Evolutionary conservation across 306 rosid species (phyloP).

Genomic region (Prinsepia uniflora): DNA sequence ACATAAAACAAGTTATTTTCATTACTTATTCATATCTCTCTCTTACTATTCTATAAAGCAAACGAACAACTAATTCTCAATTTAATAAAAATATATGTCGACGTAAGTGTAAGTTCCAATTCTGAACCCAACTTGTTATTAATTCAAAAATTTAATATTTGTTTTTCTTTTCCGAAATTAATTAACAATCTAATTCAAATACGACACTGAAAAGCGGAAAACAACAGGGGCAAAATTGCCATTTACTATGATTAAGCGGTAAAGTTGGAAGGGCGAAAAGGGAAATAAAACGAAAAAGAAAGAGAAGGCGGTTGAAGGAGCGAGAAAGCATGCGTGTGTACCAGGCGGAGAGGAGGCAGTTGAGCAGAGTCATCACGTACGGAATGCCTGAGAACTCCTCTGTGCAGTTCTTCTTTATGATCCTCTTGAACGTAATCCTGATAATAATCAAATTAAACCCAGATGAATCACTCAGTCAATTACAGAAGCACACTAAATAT

Average conservation of each 20-base stretch:
- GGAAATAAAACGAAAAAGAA: background rate
- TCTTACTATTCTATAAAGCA: no score
- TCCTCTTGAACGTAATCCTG: slow-evolving; percentile 84
- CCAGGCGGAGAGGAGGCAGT: slow-evolving; percentile 92
- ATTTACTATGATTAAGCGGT: background rate
- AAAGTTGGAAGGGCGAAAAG: background rate
- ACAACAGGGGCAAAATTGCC: background rate
- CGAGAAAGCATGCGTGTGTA: slow-evolving; percentile 17
- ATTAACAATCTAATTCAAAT: background rate
- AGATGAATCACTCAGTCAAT: background rate
- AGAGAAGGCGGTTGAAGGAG: slow-evolving; percentile 4
- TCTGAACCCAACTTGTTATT: no score
- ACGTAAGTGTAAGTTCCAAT: no score
- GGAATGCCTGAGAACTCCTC: slow-evolving; percentile 92
- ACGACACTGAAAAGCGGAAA: background rate
- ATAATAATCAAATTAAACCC: background rate
- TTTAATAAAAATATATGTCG: no score
- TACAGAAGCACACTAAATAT: background rate
- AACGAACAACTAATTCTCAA: no score
- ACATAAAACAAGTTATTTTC: background rate
- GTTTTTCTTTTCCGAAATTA: no score
- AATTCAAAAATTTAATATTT: no score
- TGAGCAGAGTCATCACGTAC: slow-evolving; percentile 79
- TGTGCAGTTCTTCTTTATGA: slow-evolving; percentile 48
- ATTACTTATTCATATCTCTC: no score